Conservation (phyloP, 495 filamentous ascomycete genomes). For the Hyaloscypha variabilis region DNA sequence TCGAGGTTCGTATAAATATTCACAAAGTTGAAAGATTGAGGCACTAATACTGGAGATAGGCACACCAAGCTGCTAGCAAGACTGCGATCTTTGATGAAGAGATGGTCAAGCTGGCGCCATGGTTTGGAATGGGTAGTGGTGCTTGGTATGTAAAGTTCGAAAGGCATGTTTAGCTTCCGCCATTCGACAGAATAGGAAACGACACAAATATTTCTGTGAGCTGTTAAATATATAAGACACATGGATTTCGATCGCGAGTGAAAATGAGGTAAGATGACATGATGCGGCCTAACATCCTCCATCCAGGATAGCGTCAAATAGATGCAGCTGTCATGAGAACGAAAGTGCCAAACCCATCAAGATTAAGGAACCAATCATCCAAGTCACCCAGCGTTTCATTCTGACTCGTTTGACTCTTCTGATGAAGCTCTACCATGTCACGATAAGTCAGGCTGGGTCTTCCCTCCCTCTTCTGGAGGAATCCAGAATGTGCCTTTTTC, state of each 20-base stretch:
- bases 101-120: conserved; percentile 5
- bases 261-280: no score
- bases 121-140: conserved; percentile 5
- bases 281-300: no score
- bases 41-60: background rate
- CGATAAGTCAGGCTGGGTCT: conserved; percentile 5
- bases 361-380: conserved; percentile 12
- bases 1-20: background rate
- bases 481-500: conserved; percentile 10
- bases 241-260: no score
- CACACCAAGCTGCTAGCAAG: background rate
- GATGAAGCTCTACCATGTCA: conserved; percentile 6
- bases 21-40: background rate
- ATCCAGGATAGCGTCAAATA: background rate
- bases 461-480: background rate
- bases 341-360: conserved; percentile 10
- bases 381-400: background rate
- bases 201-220: no score
- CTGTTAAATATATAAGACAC: no score
- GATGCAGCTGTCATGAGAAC: conserved; percentile 6
- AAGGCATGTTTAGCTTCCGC: background rate
- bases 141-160: conserved; percentile 11
- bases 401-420: conserved; percentile 1
- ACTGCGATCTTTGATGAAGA: conserved; percentile 4
- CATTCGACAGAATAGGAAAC: background rate